Percentiles rank a stretch among this genome's conserved stretches.
These are phyloP conservation scores for Wickerhamiella bombiphila DNA, from an alignment of 805 yeast species.

Conservation along the genomic window DNA sequence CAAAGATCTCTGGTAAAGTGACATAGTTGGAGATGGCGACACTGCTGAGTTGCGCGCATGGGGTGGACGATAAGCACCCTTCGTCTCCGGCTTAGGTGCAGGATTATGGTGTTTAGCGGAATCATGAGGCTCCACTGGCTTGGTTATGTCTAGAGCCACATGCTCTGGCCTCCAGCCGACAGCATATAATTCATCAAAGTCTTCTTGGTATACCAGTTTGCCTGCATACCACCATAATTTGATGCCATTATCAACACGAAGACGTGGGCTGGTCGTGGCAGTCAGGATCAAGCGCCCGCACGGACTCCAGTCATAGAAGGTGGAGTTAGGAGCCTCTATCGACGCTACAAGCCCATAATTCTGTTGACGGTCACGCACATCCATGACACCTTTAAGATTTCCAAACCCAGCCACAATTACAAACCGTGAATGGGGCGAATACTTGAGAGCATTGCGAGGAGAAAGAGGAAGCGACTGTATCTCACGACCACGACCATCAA, in stretches of 20 bases:
- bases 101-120: conserved; percentile 40
- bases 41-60: conserved; percentile 48
- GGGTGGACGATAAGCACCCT: conserved; percentile 94
- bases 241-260: conserved; percentile 91
- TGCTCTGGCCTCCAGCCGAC: conserved; percentile 75
- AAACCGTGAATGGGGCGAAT: conserved; percentile 87
- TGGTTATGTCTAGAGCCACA: conserved; percentile 21
- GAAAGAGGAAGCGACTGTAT: conserved; percentile 73
- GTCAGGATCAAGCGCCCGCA: conserved; percentile 87
- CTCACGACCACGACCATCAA: conserved; percentile 83
- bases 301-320: conserved; percentile 97
- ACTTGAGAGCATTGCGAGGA: conserved; percentile 76
- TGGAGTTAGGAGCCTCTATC: conserved; percentile 84
- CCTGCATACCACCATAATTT: conserved; percentile 91
- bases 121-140: conserved; percentile 51
- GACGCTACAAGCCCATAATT: conserved; percentile 66
- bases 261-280: conserved; percentile 93
- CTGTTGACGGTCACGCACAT: conserved; percentile 81
- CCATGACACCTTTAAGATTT: conserved; percentile 91
- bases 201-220: conserved; percentile 58
- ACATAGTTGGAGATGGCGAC: conserved; percentile 22
- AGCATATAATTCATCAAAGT: conserved; percentile 64
- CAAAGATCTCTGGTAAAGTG: conserved; percentile 17
- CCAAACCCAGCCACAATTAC: conserved; percentile 96
- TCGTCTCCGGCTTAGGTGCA: conserved; percentile 35